Conservation (phyloP, 2,329 filamentous ascomycete species). For the Arthrobotrys megalospora region DNA sequence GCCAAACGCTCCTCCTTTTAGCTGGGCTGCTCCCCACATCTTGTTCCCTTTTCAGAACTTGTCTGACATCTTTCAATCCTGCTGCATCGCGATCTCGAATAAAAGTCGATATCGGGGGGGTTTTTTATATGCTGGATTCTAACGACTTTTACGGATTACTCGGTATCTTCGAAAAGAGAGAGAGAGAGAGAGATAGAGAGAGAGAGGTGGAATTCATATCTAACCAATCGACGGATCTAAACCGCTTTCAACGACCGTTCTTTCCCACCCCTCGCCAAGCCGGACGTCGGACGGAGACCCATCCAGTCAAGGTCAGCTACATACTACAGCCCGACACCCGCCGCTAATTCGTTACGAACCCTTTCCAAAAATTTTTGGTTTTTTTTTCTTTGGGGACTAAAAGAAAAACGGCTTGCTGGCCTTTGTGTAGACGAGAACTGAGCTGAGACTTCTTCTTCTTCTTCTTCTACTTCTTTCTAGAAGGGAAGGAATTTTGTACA, state of each 20-base stretch:
- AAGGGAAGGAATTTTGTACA: conserved; percentile 18
- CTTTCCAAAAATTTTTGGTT: background rate
- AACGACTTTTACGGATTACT: no score
- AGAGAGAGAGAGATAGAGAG: no score
- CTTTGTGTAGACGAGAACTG: conserved; percentile 17
- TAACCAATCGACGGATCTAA: no score
- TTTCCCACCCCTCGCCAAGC: conserved; percentile 47
- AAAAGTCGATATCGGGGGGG: no score
- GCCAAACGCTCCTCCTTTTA: background rate
- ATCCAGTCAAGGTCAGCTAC: conserved; percentile 42
- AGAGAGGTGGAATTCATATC: no score
- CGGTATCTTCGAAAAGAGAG: no score
- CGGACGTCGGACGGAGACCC: conserved; percentile 42
- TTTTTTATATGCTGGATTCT: no score
- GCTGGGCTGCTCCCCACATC: background rate
- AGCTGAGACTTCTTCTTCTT: background rate
- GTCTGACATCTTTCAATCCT: no score
- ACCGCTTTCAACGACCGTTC: background rate
- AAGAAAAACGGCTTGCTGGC: conserved; percentile 3
- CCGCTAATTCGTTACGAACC: conserved; percentile 5
- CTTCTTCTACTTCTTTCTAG: background rate
- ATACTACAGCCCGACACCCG: conserved; percentile 12
- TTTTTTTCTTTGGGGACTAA: background rate
- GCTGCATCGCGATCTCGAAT: no score
- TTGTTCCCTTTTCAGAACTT: background rate